Base-by-base conservation (phyloP, 192 early-diverging fungal genomes). In the Phlyctochytrium arcticum region DNA sequence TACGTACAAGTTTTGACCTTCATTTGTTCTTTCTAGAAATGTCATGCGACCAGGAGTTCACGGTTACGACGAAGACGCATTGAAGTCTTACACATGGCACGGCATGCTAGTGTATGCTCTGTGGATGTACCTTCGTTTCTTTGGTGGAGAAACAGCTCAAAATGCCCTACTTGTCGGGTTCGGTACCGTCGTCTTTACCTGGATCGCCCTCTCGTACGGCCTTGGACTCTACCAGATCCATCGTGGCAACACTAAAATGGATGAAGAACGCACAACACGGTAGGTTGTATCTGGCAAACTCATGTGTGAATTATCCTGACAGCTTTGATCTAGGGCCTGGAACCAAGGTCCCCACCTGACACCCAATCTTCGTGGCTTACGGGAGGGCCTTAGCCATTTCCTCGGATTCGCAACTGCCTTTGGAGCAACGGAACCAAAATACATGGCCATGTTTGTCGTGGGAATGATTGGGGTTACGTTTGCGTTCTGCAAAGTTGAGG, bases 401-500 rank as follows among this genome's bases (percentile, higher is more conserved):
- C 24, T 48, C 12, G 62, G 62, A 4, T 64, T 64, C 35, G 51
- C 62, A 10, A 64, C 62, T 5, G 47, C 48, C 15, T 64, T 48
- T 48, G 21, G 49, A 7, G 35, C 30, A 19, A 21, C 47, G 21
- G n/a, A 53, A 8, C 0, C 26, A 21, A 53, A 9, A 19, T 36
- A 31, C 15, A 53, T 64, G 15, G 23, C 32, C 33, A 24, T 35
- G 35, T 64, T 51, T 23, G 15, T 51, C 26, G 49, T 10, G 4
- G 62, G 33, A 0, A 54, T 64, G n/a, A 5, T 31, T 27, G 48
- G 23, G 2, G 62, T 54, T 8, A 46, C 0, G n/a, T 51, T 36
- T 39, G 62, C 49, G n/a, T 64, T 64, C 36, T 64, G 30, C 34
- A 23, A 30, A 21, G 32, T 64, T 0, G 62, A 64, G 35, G 15